These are phyloP conservation scores for Daldinia loculata DNA, from an alignment of 495 filamentous ascomycete species.

Conservation along the genomic window DNA sequence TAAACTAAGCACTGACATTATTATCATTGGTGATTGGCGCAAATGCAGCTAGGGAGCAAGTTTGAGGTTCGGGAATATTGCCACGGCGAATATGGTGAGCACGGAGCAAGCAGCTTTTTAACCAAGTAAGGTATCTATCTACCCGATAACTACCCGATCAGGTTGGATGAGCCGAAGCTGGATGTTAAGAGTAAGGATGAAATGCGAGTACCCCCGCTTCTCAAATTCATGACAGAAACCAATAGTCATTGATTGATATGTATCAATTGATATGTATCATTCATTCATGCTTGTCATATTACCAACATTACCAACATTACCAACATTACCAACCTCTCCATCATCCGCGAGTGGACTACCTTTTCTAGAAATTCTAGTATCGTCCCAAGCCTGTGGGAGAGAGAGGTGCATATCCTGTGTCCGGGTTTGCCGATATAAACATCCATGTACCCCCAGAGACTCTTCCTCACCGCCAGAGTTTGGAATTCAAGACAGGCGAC, in stretches of 20 bases:
- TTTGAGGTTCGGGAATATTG: background rate
- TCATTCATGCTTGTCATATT: background rate
- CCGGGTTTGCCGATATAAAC: slow-evolving; percentile 1
- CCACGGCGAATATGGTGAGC: background rate
- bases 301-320: no score
- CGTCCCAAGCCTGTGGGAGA: background rate
- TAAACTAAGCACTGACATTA: slow-evolving; percentile 47
- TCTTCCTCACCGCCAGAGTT: slow-evolving; percentile 2
- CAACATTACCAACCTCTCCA: background rate
- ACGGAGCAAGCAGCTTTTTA: background rate
- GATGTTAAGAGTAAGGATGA: background rate
- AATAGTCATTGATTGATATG: background rate
- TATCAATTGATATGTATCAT: background rate
- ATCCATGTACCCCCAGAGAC: background rate
- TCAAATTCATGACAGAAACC: background rate
- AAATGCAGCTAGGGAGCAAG: background rate
- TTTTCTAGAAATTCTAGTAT: background rate
- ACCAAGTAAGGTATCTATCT: slow-evolving; percentile 1
- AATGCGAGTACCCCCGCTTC: no score
- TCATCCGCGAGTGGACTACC: background rate
- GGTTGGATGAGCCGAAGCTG: background rate
- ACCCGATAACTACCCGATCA: background rate
- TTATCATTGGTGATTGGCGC: background rate
- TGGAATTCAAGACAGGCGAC: background rate
- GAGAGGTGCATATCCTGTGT: background rate